Conservation (phyloP, 169 alveolate genomes). For the Plasmodium fragile region DNA sequence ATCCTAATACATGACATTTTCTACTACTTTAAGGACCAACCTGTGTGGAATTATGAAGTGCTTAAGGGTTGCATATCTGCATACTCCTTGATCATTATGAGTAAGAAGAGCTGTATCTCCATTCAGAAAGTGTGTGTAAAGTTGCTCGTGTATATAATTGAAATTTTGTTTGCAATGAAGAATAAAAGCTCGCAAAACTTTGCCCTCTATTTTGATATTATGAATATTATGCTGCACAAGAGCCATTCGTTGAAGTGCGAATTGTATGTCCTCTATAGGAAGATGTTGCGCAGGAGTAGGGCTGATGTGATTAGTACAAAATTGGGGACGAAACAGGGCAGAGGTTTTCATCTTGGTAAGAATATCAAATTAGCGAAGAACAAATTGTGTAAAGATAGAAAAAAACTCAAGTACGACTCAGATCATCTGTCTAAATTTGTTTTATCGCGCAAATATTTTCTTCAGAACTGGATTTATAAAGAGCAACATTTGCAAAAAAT, state of each 20-base stretch:
- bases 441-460: conserved; percentile 3
- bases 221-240: conserved; percentile 46
- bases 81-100: conserved; percentile 30
- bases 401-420: not conserved
- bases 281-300: not conserved
- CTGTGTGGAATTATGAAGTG: conserved; percentile 60
- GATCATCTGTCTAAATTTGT: not conserved
- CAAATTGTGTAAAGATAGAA: not conserved
- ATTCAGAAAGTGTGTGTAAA: conserved; percentile 66
- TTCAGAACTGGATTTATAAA: not conserved
- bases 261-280: conserved; percentile 14
- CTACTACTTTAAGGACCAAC: conserved; percentile 42
- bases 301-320: not conserved
- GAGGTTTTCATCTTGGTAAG: not conserved
- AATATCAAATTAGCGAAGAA: not conserved
- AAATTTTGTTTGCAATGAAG: conserved; percentile 36
- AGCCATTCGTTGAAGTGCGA: conserved; percentile 55
- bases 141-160: conserved; percentile 25
- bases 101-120: conserved; percentile 8
- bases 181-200: conserved; percentile 9
- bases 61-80: conserved; percentile 39
- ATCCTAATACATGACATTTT: conserved; percentile 53
- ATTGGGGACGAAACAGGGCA: not conserved
- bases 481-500: not conserved
- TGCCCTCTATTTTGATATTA: conserved; percentile 45